Conservation (phyloP, 495 filamentous ascomycete species). For the Extremus antarcticus region DNA sequence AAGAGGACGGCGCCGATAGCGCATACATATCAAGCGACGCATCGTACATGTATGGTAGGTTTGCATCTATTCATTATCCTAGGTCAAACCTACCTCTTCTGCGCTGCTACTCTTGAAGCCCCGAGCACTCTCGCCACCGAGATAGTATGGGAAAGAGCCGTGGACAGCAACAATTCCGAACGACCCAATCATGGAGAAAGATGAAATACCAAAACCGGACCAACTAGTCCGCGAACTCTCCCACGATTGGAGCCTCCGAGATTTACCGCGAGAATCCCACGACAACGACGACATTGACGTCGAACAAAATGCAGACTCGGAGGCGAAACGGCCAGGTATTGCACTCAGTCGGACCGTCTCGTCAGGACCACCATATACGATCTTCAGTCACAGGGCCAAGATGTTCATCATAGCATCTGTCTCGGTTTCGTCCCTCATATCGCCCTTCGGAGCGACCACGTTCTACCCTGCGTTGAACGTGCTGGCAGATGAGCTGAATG, state of each 20-base stretch:
- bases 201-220: background rate
- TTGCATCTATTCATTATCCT: background rate
- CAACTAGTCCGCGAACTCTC: background rate
- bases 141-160: no score
- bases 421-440: slow-evolving; percentile 24
- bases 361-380: slow-evolving; percentile 22
- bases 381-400: slow-evolving; percentile 23
- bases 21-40: background rate
- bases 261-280: no score
- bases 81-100: background rate
- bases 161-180: no score
- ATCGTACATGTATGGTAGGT: background rate
- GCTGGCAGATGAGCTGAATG: slow-evolving; percentile 18
- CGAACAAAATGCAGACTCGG: background rate
- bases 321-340: background rate
- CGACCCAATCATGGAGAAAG: no score
- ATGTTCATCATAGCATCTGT: slow-evolving; percentile 24
- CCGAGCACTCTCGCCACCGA: no score
- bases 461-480: slow-evolving; percentile 28
- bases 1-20: background rate
- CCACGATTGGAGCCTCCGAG: background rate
- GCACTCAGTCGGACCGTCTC: slow-evolving; percentile 6
- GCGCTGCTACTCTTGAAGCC: background rate
- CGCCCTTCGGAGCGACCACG: slow-evolving; percentile 24
- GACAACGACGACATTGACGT: background rate